Conservation (phyloP, 805 yeast genomes). For the Saturnispora gosingensis region DNA sequence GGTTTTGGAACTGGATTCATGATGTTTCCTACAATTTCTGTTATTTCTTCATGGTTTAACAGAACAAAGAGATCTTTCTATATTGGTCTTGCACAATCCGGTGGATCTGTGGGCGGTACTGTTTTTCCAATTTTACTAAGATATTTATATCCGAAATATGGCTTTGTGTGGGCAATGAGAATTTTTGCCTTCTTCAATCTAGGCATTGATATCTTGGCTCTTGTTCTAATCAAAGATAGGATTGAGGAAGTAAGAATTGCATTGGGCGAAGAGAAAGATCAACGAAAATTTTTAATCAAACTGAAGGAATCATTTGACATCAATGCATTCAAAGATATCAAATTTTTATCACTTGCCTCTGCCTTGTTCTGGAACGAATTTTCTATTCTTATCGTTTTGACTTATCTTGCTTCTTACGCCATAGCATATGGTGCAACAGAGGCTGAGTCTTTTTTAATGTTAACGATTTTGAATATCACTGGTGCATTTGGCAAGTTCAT, state of each 20-base stretch:
- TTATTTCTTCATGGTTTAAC: constrained; percentile 59
- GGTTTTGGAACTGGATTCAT: constrained; percentile 56
- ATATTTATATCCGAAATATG: constrained; percentile 39
- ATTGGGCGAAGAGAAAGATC: neutral
- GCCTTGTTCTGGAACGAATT: constrained; percentile 43
- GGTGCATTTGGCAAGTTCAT: constrained; percentile 38
- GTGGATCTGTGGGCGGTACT: constrained; percentile 50
- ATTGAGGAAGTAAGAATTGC: constrained; percentile 13
- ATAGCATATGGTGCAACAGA: constrained; percentile 38
- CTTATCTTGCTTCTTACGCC: constrained; percentile 52
- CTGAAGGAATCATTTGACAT: constrained; percentile 27
- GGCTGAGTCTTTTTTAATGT: constrained; percentile 31
- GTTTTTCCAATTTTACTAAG: constrained; percentile 46
- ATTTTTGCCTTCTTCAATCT: constrained; percentile 40
- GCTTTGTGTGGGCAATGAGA: constrained; percentile 54
- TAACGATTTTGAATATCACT: constrained; percentile 35
- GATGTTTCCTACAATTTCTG: constrained; percentile 52
- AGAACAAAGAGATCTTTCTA: constrained; percentile 46
- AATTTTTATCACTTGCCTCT: constrained; percentile 31
- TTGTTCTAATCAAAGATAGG: constrained; percentile 27
- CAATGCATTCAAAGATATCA: constrained; percentile 32
- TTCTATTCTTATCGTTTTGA: constrained; percentile 40
- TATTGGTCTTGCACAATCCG: constrained; percentile 39
- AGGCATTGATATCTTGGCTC: constrained; percentile 21
- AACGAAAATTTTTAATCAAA: constrained; percentile 2